Percentiles rank a stretch among this genome's conserved stretches.
These are phyloP conservation scores for Voacanga thouarsii DNA, from an alignment of 257 asterid species.

Conservation along the genomic window DNA sequence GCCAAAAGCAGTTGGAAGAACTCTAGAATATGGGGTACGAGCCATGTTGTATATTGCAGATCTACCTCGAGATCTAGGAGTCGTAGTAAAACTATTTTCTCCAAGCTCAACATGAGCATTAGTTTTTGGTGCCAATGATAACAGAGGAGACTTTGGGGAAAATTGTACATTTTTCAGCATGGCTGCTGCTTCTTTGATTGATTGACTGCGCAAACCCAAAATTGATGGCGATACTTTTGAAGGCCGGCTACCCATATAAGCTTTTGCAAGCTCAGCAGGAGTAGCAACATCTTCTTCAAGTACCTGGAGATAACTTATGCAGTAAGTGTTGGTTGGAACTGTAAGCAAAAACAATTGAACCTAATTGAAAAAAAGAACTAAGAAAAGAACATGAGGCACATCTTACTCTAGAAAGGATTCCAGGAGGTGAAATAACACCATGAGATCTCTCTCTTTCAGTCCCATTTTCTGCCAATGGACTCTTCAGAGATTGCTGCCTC, in stretches of 20 bases:
- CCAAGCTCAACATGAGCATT: constrained; percentile 35
- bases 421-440: constrained; percentile 37
- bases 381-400: neutral
- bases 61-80: constrained; percentile 78
- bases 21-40: constrained; percentile 82
- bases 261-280: constrained; percentile 92
- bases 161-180: constrained; percentile 32
- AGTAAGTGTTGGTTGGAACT: neutral
- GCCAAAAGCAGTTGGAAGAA: constrained; percentile 40
- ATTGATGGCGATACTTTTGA: constrained; percentile 62
- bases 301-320: constrained; percentile 39
- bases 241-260: constrained; percentile 85
- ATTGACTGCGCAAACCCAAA: constrained; percentile 49
- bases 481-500: constrained; percentile 33
- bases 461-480: constrained; percentile 33
- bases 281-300: constrained; percentile 60
- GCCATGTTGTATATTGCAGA: constrained; percentile 93
- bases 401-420: constrained; percentile 42
- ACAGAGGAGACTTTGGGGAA: constrained; percentile 44
- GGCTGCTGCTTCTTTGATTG: constrained; percentile 41
- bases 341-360: neutral
- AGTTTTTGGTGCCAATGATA: constrained; percentile 29
- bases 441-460: constrained; percentile 31
- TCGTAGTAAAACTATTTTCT: constrained; percentile 50
- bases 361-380: neutral